Percentiles rank a stretch among this genome's conserved stretches.
These are phyloP conservation scores for Naganishia sp. DNA, from an alignment of 1,284 basidiomycete species.

Conservation along the genomic window DNA sequence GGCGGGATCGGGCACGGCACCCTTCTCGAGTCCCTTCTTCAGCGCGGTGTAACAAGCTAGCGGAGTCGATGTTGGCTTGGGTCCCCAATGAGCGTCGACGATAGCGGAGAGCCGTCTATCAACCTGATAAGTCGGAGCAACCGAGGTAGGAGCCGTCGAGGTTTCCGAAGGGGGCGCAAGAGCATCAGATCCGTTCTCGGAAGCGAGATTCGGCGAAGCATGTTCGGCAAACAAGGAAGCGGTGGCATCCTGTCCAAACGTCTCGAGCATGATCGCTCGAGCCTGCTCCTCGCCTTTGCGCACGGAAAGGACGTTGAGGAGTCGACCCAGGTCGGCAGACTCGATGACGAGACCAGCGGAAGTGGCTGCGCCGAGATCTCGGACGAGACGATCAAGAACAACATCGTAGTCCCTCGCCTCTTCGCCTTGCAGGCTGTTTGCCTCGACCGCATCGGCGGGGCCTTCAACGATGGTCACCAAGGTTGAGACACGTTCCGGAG, in stretches of 20 bases:
- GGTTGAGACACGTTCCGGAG: conserved; percentile 25
- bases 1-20: conserved; percentile 37
- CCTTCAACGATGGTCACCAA: conserved; percentile 48
- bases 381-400: conserved; percentile 60
- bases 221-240: conserved; percentile 28
- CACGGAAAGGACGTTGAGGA: conserved; percentile 9
- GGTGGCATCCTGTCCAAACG: conserved; percentile 37
- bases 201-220: neutral
- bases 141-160: conserved; percentile 18
- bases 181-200: conserved; percentile 4
- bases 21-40: conserved; percentile 31
- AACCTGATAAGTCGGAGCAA: conserved; percentile 9
- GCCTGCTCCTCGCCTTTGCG: conserved; percentile 48
- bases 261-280: conserved; percentile 33
- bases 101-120: neutral
- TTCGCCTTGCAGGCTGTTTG: conserved; percentile 33
- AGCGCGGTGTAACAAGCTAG: conserved; percentile 31
- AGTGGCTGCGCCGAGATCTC: conserved; percentile 48
- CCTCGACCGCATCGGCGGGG: conserved; percentile 52
- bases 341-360: conserved; percentile 49
- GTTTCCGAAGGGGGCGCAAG: conserved; percentile 14
- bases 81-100: conserved; percentile 25
- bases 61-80: conserved; percentile 29
- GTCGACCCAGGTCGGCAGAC: conserved; percentile 48
- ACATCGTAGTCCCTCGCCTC: conserved; percentile 39